A percentile compares a stretch with the other conserved stretches of the same genome.
These are phyloP conservation scores for Madurella mycetomatis DNA, from an alignment of 2,329 filamentous ascomycete genomes.

Conservation along the genomic window DNA sequence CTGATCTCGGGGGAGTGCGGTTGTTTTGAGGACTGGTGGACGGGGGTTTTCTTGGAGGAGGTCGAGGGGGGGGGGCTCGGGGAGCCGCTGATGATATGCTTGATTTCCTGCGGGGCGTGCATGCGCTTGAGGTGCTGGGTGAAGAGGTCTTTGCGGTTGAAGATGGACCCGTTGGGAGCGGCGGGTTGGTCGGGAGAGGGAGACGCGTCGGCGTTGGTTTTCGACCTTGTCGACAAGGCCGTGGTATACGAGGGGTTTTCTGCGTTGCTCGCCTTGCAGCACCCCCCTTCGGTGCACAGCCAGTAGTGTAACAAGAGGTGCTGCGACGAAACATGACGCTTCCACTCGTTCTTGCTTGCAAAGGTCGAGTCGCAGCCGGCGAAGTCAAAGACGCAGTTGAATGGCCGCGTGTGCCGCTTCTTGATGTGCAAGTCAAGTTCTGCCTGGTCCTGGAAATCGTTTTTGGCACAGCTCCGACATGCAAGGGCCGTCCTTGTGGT, in stretches of 20 bases:
- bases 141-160: constrained; percentile 91
- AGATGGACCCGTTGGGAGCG: constrained; percentile 55
- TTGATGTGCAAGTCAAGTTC: constrained; percentile 48
- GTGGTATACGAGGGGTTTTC: neutral
- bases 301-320: constrained; percentile 73
- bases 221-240: no score
- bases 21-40: neutral
- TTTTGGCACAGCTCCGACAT: constrained; percentile 36
- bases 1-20: neutral
- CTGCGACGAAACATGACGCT: constrained; percentile 76
- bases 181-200: constrained; percentile 9
- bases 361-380: constrained; percentile 74
- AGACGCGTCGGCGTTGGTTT: neutral
- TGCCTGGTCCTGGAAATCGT: constrained; percentile 42
- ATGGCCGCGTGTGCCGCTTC: constrained; percentile 55
- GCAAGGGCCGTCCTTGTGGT: constrained; percentile 16
- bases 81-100: constrained; percentile 28
- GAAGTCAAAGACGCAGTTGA: constrained; percentile 71
- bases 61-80: neutral
- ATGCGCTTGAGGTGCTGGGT: constrained; percentile 83
- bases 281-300: constrained; percentile 65
- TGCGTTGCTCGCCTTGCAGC: constrained; percentile 32
- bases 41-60: neutral
- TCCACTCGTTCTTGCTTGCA: constrained; percentile 89
- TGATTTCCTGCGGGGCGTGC: constrained; percentile 57